A percentile compares a stretch with the other conserved stretches of the same genome.
These are phyloP conservation scores for Cutaneotrichosporon daszewskae DNA, from an alignment of 1,284 basidiomycete genomes.

Conservation along the genomic window DNA sequence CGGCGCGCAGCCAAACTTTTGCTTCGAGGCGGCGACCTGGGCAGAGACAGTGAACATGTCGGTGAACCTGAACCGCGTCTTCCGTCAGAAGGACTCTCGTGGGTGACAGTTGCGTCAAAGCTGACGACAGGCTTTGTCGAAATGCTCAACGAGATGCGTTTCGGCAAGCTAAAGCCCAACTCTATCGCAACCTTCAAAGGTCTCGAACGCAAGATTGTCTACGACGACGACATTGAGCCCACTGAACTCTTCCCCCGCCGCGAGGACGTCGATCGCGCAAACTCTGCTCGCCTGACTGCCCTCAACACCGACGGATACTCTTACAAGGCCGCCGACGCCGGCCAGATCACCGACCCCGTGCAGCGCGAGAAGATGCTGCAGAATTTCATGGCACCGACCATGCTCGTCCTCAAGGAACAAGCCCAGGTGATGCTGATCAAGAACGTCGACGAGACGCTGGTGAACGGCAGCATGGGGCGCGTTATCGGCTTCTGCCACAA, in stretches of 20 bases:
- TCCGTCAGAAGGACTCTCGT: constrained; percentile 59
- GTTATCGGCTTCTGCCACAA: constrained; percentile 60
- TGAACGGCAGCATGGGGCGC: constrained; percentile 76
- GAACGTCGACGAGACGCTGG: constrained; percentile 66
- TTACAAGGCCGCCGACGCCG: constrained; percentile 56
- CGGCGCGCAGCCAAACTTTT: constrained; percentile 56
- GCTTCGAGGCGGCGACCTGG: constrained; percentile 88
- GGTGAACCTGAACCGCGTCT: constrained; percentile 84
- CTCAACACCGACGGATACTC: constrained; percentile 49
- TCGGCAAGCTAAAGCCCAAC: constrained; percentile 59
- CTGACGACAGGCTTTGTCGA: constrained; percentile 64
- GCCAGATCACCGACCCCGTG: constrained; percentile 51
- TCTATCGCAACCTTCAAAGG: constrained; percentile 60
- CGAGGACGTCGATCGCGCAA: constrained; percentile 72
- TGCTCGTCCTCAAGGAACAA: constrained; percentile 60
- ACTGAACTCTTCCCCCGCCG: constrained; percentile 84
- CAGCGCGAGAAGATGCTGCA: constrained; percentile 62
- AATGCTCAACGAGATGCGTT: constrained; percentile 86
- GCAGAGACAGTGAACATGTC: constrained; percentile 65
- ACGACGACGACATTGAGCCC: constrained; percentile 67
- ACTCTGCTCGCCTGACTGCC: constrained; percentile 57
- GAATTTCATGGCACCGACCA: constrained; percentile 65
- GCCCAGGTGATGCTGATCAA: constrained; percentile 68
- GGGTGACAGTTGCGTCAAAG: constrained; percentile 17
- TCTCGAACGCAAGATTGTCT: constrained; percentile 55